These are phyloP conservation scores for Trypanosoma cruzi DNA, from an alignment of 208 protist genomes.

Conservation along the genomic window DNA sequence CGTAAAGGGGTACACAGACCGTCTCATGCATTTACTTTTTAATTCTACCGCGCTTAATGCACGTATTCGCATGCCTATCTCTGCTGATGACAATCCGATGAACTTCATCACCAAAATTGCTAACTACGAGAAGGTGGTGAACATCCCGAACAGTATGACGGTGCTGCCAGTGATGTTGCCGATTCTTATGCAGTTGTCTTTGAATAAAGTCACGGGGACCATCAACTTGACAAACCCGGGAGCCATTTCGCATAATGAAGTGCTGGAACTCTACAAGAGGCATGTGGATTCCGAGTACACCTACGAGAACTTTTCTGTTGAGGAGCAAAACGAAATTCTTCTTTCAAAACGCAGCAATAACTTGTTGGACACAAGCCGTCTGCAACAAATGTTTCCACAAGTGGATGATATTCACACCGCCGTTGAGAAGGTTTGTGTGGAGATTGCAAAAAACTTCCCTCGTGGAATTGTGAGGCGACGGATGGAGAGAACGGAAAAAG, in stretches of 20 bases:
- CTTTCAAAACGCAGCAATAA: constrained; percentile 50
- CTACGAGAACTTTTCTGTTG: constrained; percentile 55
- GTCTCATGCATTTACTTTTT: constrained; percentile 54
- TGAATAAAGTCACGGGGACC: constrained; percentile 43
- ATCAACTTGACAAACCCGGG: constrained; percentile 68
- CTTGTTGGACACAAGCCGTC: constrained; percentile 33
- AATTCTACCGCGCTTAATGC: constrained; percentile 47
- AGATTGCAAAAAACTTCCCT: constrained; percentile 38
- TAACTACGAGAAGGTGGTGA: constrained; percentile 58
- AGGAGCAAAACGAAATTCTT: constrained; percentile 66
- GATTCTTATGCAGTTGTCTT: constrained; percentile 37
- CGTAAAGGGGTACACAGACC: constrained; percentile 63
- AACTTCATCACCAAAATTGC: constrained; percentile 76
- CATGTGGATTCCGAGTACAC: constrained; percentile 50
- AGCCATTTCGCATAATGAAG: constrained; percentile 58
- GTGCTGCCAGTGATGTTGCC: constrained; percentile 56
- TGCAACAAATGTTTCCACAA: constrained; percentile 33
- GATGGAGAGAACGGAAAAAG: not conserved
- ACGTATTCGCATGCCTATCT: constrained; percentile 67
- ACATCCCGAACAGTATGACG: constrained; percentile 74
- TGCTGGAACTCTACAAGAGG: constrained; percentile 57
- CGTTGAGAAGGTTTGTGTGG: constrained; percentile 45
- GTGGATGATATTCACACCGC: constrained; percentile 54
- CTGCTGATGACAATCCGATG: constrained; percentile 48
- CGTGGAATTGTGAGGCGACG: constrained; percentile 40